phyloP scores from a whole-genome alignment of 352 stramenopile species.

The Phytophthora pistaciae region DNA sequence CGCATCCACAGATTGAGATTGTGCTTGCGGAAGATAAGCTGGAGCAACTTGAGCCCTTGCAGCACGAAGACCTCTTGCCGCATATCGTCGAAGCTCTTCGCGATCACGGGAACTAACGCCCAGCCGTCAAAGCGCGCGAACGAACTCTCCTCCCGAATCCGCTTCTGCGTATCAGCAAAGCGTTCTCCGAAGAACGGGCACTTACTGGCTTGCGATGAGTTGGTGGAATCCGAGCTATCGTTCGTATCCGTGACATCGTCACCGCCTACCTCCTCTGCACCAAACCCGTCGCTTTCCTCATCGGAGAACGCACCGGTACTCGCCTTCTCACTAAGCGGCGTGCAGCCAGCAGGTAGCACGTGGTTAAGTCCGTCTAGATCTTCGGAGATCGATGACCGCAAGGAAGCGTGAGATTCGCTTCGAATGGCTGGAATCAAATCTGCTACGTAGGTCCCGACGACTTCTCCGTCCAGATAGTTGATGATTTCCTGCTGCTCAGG shows the following conservation, averaged over 20 bases:
- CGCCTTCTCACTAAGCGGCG: slow-evolving; percentile 30
- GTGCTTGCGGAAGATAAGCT: slow-evolving; percentile 94
- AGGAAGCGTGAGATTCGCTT: slow-evolving; percentile 26
- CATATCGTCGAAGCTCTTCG: slow-evolving; percentile 98
- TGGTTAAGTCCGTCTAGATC: slow-evolving; percentile 44
- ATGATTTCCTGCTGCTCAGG: slow-evolving; percentile 51
- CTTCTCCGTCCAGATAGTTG: slow-evolving; percentile 64
- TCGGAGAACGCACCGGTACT: slow-evolving; percentile 29
- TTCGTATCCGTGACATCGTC: slow-evolving; percentile 23
- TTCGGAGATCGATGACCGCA: slow-evolving; percentile 40
- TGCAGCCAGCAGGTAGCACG: slow-evolving; percentile 27
- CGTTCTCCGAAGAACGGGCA: slow-evolving; percentile 81
- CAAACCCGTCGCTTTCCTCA: slow-evolving; percentile 37
- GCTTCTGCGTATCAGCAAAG: slow-evolving; percentile 90
- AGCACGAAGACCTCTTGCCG: slow-evolving; percentile 97
- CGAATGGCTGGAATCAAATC: slow-evolving; percentile 42
- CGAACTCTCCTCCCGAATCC: slow-evolving; percentile 79
- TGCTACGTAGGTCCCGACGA: slow-evolving; percentile 54
- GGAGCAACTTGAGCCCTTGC: slow-evolving; percentile 94
- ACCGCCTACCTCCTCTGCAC: slow-evolving; percentile 16
- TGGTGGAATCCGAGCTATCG: slow-evolving; percentile 26
- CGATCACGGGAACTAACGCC: slow-evolving; percentile 93
- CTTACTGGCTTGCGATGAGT: slow-evolving; percentile 22
- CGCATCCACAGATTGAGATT: slow-evolving; percentile 91
- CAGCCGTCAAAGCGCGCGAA: slow-evolving; percentile 79